A percentile compares a stretch with the other conserved stretches of the same genome.
phyloP scores from a whole-genome alignment of 768 basidiomycete genomes.

The Rhodotorula paludigena region DNA sequence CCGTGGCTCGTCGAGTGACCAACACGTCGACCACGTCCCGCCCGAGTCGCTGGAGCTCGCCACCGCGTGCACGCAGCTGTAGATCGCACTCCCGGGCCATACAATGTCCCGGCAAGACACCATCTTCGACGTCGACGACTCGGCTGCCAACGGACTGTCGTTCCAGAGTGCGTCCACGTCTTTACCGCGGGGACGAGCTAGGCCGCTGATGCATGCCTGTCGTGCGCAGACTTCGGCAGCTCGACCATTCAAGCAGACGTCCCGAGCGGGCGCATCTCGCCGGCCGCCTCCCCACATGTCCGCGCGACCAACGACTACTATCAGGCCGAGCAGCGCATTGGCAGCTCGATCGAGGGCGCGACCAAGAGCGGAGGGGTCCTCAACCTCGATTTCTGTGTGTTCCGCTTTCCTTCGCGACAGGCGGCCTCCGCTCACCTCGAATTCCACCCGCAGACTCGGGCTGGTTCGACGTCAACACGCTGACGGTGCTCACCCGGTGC shows the following conservation, averaged over 20 bases:
- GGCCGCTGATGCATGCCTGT: no score
- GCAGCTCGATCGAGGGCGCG: constrained; percentile 24
- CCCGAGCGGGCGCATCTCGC: constrained; percentile 33
- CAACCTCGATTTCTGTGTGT: constrained; percentile 36
- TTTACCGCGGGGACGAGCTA: no score
- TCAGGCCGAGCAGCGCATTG: constrained; percentile 9
- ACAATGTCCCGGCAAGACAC: constrained; percentile 16
- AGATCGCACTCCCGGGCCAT: not conserved
- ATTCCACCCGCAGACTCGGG: constrained; percentile 55
- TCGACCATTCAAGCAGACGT: constrained; percentile 25
- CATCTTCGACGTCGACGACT: constrained; percentile 22
- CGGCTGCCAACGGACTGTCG: not conserved
- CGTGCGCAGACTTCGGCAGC: constrained; percentile 15
- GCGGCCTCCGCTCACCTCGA: not conserved
- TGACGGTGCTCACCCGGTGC: constrained; percentile 40
- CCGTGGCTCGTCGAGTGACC: no score
- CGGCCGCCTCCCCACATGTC: constrained; percentile 19
- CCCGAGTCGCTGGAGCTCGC: not conserved
- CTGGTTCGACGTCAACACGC: constrained; percentile 73
- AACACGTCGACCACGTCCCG: not conserved
- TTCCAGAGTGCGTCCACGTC: constrained; percentile 3
- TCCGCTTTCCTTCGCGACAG: no score
- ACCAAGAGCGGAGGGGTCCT: constrained; percentile 34
- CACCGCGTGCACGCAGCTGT: no score
- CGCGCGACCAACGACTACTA: constrained; percentile 16